These are phyloP conservation scores for Capronia coronata DNA, from an alignment of 2,329 filamentous ascomycete genomes.

Conservation along the genomic window DNA sequence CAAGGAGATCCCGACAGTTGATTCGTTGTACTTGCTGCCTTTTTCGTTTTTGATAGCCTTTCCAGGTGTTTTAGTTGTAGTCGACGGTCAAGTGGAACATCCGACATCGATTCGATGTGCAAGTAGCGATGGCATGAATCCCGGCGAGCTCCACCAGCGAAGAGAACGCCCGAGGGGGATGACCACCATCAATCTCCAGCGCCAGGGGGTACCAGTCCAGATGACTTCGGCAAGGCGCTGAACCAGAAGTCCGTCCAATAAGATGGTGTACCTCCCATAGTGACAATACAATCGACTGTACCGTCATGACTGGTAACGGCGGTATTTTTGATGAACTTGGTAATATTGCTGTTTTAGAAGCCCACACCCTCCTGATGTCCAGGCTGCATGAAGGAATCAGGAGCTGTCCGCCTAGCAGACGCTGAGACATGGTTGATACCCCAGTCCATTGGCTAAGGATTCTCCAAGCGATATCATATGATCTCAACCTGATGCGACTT, in stretches of 20 bases:
- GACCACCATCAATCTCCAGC: constrained; percentile 6
- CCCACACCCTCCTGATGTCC: constrained; percentile 23
- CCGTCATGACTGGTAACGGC: constrained; percentile 21
- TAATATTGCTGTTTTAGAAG: constrained; percentile 5
- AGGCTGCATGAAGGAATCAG: constrained; percentile 10
- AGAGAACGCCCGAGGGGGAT: neutral
- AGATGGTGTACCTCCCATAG: neutral
- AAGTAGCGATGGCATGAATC: constrained; percentile 2
- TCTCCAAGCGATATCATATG: constrained; percentile 25
- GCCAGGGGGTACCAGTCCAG: constrained; percentile 13
- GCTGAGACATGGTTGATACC: constrained; percentile 16
- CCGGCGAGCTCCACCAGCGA: constrained; percentile 12
- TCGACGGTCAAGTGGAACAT: constrained; percentile 2
- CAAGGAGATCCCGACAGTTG: constrained; percentile 4
- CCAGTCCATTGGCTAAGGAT: constrained; percentile 14
- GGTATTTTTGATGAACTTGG: constrained; percentile 15
- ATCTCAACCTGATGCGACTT: constrained; percentile 23
- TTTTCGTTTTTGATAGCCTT: constrained; percentile 12
- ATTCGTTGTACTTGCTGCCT: constrained; percentile 13
- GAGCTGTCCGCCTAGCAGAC: constrained; percentile 10
- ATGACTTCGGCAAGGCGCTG: constrained; percentile 13
- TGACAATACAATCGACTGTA: constrained; percentile 20
- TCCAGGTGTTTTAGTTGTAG: constrained; percentile 4
- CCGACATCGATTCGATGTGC: constrained; percentile 11
- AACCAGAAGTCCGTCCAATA: constrained; percentile 14